A percentile compares a stretch with the other conserved stretches of the same genome.
Conservation (phyloP, 495 filamentous ascomycete species). For the Neurospora intermedia region DNA sequence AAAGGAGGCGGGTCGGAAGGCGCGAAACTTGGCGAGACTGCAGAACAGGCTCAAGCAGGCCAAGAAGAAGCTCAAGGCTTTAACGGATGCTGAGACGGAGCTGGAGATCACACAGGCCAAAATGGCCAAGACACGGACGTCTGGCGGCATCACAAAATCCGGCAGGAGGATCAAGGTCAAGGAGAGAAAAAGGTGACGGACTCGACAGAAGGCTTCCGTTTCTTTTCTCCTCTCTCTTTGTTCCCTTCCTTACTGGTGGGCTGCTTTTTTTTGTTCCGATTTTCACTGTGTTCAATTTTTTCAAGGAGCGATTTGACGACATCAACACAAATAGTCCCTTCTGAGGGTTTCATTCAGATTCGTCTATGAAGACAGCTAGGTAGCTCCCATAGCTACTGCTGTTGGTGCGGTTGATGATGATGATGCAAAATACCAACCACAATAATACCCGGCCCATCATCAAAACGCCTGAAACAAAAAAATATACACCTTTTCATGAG, state of each 20-base stretch:
- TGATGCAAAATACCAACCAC: neutral
- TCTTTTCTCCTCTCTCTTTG: neutral
- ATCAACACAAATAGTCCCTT: neutral
- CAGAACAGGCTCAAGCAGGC: conserved; percentile 47
- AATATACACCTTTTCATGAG: conserved; percentile 4
- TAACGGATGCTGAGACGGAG: conserved; percentile 62
- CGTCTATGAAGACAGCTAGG: neutral
- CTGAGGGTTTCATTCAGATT: neutral
- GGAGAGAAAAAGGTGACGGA: conserved; percentile 62
- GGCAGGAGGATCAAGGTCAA: conserved; percentile 76
- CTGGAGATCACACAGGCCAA: conserved; percentile 53
- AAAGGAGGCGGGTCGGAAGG: conserved; percentile 35
- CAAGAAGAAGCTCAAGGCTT: conserved; percentile 56
- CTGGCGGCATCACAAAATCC: conserved; percentile 68
- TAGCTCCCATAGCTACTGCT: neutral
- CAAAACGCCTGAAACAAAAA: neutral
- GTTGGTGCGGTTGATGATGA: neutral
- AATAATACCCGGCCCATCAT: conserved; percentile 1
- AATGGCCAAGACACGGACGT: conserved; percentile 60
- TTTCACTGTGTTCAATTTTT: conserved; percentile 3
- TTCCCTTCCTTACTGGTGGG: neutral
- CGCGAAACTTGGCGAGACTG: conserved; percentile 33
- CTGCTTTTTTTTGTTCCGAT: conserved; percentile 3
- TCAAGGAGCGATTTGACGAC: neutral
- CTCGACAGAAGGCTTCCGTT: neutral